A percentile compares a stretch with the other conserved stretches of the same genome.
phyloP scores from a whole-genome alignment of 805 yeast species.

The Hanseniaspora clermontiae region DNA sequence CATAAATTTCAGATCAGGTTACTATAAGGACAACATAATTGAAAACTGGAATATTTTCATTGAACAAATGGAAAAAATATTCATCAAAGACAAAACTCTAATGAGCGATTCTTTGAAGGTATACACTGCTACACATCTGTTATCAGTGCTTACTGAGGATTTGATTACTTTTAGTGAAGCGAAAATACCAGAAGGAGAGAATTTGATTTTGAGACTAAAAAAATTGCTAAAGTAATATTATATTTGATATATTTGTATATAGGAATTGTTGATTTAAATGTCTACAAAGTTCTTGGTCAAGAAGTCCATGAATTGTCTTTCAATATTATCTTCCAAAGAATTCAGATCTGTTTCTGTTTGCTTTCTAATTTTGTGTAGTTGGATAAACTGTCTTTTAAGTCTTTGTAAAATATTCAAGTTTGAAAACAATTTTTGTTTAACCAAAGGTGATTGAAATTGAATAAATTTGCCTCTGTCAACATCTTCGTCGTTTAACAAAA shows the following conservation, averaged over 20 bases:
- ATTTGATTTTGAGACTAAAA: neutral
- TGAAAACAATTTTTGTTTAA: slow-evolving; percentile 28
- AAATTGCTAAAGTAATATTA: neutral
- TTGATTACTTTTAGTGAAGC: neutral
- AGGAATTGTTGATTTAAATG: neutral
- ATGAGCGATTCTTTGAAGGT: neutral
- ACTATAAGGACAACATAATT: slow-evolving; percentile 3
- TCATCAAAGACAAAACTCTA: neutral
- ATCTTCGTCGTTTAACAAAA: slow-evolving; percentile 30
- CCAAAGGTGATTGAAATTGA: slow-evolving; percentile 30
- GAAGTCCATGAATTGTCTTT: slow-evolving; percentile 9
- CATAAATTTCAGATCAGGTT: slow-evolving; percentile 8
- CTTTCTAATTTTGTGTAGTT: slow-evolving; percentile 65
- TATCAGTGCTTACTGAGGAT: neutral
- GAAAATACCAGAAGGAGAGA: slow-evolving; percentile 2
- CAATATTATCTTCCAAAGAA: slow-evolving; percentile 10
- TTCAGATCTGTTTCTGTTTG: slow-evolving; percentile 49
- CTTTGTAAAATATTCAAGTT: slow-evolving; percentile 69
- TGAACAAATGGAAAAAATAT: slow-evolving; percentile 6
- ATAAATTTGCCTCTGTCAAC: slow-evolving; percentile 25
- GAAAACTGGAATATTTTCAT: slow-evolving; percentile 9
- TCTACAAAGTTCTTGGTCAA: slow-evolving; percentile 9
- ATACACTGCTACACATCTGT: neutral
- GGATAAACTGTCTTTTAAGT: slow-evolving; percentile 68
- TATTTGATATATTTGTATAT: neutral